These are phyloP conservation scores for Coccinonectria pachysandricola DNA, from an alignment of 2,329 filamentous ascomycete species.

Conservation along the genomic window DNA sequence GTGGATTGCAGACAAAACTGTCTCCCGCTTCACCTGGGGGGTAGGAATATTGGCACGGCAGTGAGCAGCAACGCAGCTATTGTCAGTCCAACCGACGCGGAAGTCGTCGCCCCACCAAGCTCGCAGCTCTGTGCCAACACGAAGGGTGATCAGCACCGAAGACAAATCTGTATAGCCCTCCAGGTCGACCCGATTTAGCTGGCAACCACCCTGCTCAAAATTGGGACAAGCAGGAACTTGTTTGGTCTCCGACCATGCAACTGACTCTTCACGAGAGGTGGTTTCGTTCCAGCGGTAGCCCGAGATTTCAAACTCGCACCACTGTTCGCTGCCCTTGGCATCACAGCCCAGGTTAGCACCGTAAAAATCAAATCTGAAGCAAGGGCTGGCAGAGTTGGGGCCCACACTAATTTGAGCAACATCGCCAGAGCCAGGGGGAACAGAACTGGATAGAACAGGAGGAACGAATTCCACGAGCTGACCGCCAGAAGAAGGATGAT, in stretches of 20 bases:
- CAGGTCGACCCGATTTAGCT: slow-evolving; percentile 25
- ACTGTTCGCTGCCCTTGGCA: slow-evolving; percentile 24
- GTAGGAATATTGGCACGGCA: slow-evolving; percentile 22
- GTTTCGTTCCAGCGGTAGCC: slow-evolving; percentile 28
- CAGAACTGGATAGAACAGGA: slow-evolving; percentile 21
- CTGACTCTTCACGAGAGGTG: slow-evolving; percentile 24
- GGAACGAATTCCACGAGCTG: slow-evolving; percentile 32
- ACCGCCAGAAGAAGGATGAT: slow-evolving; percentile 28
- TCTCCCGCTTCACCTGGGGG: slow-evolving; percentile 23
- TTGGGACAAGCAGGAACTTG: slow-evolving; percentile 27
- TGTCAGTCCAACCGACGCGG: slow-evolving; percentile 31
- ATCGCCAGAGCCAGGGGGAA: slow-evolving; percentile 19
- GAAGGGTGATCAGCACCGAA: slow-evolving; percentile 28
- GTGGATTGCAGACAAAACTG: slow-evolving; percentile 20
- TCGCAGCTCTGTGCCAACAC: slow-evolving; percentile 26
- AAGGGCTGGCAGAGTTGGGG: slow-evolving; percentile 25
- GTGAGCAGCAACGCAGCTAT: slow-evolving; percentile 27
- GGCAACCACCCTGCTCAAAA: slow-evolving; percentile 23
- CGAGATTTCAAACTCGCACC: slow-evolving; percentile 33
- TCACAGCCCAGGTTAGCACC: slow-evolving; percentile 30
- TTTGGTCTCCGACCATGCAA: slow-evolving; percentile 30
- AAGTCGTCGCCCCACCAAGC: slow-evolving; percentile 34
- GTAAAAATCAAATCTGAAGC: slow-evolving; percentile 31
- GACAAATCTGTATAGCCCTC: slow-evolving; percentile 29
- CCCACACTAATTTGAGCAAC: slow-evolving; percentile 31